Conservation (phyloP, 257 asterid genomes). For the Solanum bulbocastanum region DNA sequence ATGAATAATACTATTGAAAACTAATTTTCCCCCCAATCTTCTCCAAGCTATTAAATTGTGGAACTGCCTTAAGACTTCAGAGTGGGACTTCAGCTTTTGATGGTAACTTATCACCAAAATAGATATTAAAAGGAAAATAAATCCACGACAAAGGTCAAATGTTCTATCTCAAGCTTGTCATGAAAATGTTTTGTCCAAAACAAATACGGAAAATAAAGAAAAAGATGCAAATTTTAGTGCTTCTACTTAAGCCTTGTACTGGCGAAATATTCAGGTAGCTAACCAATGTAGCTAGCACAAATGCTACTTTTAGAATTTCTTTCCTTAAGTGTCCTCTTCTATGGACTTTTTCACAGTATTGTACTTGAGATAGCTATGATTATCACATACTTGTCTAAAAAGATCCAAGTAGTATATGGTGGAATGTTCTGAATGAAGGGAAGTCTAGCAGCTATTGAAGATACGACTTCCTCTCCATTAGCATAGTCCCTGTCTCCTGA, state of each 20-base stretch:
- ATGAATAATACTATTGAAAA: not conserved
- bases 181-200: not conserved
- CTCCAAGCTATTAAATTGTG: not conserved
- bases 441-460: slow-evolving; percentile 49
- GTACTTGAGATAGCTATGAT: not conserved
- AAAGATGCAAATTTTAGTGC: not conserved
- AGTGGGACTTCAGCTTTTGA: not conserved
- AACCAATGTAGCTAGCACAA: not conserved
- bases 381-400: slow-evolving; percentile 54
- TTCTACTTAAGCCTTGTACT: not conserved
- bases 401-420: slow-evolving; percentile 90
- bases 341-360: not conserved
- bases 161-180: not conserved
- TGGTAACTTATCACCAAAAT: not conserved
- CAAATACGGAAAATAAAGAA: not conserved
- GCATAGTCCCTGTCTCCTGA: slow-evolving; percentile 47
- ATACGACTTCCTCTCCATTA: slow-evolving; percentile 49
- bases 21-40: not conserved
- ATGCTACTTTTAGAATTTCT: not conserved
- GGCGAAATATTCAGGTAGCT: not conserved
- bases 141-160: not conserved
- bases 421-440: slow-evolving; percentile 64
- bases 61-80: not conserved
- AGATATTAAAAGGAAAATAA: not conserved
- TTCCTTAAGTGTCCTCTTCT: not conserved